A percentile compares a stretch with the other conserved stretches of the same genome.
Conservation (phyloP, 257 asterid species). For the Scutellaria minor region DNA sequence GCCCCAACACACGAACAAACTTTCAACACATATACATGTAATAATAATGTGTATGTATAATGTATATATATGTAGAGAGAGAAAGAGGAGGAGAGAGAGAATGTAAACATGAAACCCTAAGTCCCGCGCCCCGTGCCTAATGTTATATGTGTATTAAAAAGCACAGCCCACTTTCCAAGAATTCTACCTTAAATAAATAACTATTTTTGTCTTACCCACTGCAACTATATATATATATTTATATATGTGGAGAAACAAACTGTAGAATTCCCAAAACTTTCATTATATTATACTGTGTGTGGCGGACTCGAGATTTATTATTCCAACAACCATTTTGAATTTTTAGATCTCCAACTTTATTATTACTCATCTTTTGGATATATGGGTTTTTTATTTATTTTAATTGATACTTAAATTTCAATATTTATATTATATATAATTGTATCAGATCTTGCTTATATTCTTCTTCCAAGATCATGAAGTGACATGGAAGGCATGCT, state of each 20-base stretch:
- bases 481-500: constrained; percentile 37
- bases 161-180: constrained; percentile 37
- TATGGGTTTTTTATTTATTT: neutral
- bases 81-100: constrained; percentile 22
- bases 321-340: constrained; percentile 42
- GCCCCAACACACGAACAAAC: constrained; percentile 52
- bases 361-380: neutral
- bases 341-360: constrained; percentile 17
- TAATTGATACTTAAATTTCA: neutral
- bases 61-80: neutral
- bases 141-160: constrained; percentile 37
- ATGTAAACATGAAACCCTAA: constrained; percentile 57
- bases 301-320: constrained; percentile 49
- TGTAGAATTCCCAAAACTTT: constrained; percentile 32
- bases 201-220: constrained; percentile 38
- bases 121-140: constrained; percentile 94
- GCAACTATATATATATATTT: constrained; percentile 21
- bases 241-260: constrained; percentile 11
- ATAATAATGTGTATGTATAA: too few relatives aligned
- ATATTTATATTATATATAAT: neutral
- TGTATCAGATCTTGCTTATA: constrained; percentile 33
- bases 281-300: constrained; percentile 32
- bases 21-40: constrained; percentile 15
- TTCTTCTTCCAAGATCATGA: constrained; percentile 34
- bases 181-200: constrained; percentile 31